phyloP scores from a whole-genome alignment of 495 filamentous ascomycete genomes.

The Alectoria sarmentosa region DNA sequence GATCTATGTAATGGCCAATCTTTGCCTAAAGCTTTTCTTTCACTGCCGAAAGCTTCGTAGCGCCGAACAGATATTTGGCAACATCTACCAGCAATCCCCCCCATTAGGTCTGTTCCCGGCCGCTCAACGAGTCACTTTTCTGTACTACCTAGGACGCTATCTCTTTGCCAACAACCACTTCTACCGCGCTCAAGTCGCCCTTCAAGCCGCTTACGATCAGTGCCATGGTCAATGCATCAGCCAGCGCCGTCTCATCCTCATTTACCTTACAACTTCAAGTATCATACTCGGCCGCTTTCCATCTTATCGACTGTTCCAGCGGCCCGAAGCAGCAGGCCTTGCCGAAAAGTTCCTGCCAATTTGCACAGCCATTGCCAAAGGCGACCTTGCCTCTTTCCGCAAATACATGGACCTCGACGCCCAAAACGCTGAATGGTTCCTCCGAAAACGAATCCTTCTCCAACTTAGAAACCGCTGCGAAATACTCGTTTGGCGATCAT shows the following conservation, averaged over 20 bases:
- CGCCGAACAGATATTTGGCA: slow-evolving; percentile 82
- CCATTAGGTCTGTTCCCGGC: slow-evolving; percentile 73
- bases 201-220: slow-evolving; percentile 75
- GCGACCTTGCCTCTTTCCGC: slow-evolving; percentile 73
- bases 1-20: slow-evolving; percentile 85
- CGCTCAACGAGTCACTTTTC: slow-evolving; percentile 82
- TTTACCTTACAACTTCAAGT: slow-evolving; percentile 76
- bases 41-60: slow-evolving; percentile 55
- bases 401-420: slow-evolving; percentile 50
- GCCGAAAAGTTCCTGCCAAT: slow-evolving; percentile 66
- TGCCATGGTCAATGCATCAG: slow-evolving; percentile 57
- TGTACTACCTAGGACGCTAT: slow-evolving; percentile 91
- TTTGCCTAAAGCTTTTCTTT: slow-evolving; percentile 84
- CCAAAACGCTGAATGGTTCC: slow-evolving; percentile 58
- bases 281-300: slow-evolving; percentile 84
- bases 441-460: slow-evolving; percentile 65
- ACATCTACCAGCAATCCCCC: slow-evolving; percentile 76
- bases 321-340: slow-evolving; percentile 67
- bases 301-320: slow-evolving; percentile 51
- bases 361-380: slow-evolving; percentile 62
- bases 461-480: slow-evolving; percentile 67
- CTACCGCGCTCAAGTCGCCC: slow-evolving; percentile 60
- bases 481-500: slow-evolving; percentile 74
- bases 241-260: slow-evolving; percentile 74
- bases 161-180: slow-evolving; percentile 77